Conservation (phyloP, 345 rosid species). For the Camelina hispida region DNA sequence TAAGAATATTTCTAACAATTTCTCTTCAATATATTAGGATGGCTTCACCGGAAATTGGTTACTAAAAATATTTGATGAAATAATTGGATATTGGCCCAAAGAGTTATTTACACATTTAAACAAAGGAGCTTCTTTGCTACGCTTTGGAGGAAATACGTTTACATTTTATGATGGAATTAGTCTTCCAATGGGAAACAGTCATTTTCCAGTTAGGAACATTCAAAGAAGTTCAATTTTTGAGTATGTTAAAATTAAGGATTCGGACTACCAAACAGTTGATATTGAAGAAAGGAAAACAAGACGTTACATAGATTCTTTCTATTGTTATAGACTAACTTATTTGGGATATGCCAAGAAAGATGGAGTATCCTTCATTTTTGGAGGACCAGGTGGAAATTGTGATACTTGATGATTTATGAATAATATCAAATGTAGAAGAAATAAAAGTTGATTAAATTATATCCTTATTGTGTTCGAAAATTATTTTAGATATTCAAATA, state of each 20-base stretch:
- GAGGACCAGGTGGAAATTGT: slow-evolving; percentile 35
- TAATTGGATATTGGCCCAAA: slow-evolving; percentile 32
- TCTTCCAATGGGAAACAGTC: slow-evolving; percentile 30
- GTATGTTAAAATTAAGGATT: neutral
- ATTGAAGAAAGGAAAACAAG: neutral
- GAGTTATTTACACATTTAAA: slow-evolving; percentile 32
- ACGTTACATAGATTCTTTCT: neutral
- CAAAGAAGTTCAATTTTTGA: neutral
- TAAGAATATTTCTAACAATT: too few species aligned
- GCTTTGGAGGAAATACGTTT: slow-evolving; percentile 32
- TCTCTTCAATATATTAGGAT: neutral
- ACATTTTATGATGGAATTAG: slow-evolving; percentile 25
- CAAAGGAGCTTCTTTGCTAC: slow-evolving; percentile 15
- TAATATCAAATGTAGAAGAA: too few species aligned
- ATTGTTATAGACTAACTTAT: slow-evolving; percentile 23
- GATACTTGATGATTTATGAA: slow-evolving; percentile 1
- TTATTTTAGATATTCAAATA: too few species aligned
- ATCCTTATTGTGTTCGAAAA: too few species aligned
- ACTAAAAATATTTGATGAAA: neutral
- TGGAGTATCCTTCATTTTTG: slow-evolving; percentile 13
- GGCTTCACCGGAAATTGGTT: slow-evolving; percentile 6
- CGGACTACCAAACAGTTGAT: neutral
- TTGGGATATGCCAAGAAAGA: too few species aligned
- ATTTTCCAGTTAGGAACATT: too few species aligned
- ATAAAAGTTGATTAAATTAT: too few species aligned